Percentiles rank a stretch among this genome's conserved stretches.
Conservation (phyloP, 164 flowering plant genomes). For the Magnolia sinica region DNA sequence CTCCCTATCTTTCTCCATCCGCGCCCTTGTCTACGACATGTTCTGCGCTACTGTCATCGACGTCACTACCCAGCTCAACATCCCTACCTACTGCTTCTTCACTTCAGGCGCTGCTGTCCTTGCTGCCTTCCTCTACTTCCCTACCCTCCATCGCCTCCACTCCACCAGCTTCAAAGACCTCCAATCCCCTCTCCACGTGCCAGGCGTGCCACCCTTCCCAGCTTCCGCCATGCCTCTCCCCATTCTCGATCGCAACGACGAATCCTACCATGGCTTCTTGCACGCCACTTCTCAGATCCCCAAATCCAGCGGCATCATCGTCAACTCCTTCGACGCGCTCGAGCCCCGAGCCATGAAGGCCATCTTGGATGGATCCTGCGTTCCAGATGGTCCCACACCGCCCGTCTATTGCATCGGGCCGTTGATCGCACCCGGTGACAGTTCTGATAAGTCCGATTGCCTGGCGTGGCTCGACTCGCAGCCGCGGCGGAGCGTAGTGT, state of each 20-base stretch:
- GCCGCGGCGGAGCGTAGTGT: constrained; percentile 38
- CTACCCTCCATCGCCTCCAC: constrained; percentile 4
- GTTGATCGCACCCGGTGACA: constrained; percentile 13
- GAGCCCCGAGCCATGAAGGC: constrained; percentile 21
- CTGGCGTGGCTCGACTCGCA: constrained; percentile 39
- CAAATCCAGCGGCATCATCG: constrained; percentile 23
- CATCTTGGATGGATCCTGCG: constrained; percentile 7
- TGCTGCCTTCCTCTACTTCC: constrained; percentile 11
- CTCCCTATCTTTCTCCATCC: constrained; percentile 16
- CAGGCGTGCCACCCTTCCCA: constrained; percentile 21
- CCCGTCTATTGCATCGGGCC: constrained; percentile 27
- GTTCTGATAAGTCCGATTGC: constrained; percentile 10
- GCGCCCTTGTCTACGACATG: constrained; percentile 30
- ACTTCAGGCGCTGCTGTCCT: constrained; percentile 17
- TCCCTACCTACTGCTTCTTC: constrained; percentile 27
- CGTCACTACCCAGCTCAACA: constrained; percentile 17
- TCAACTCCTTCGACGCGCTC: constrained; percentile 31
- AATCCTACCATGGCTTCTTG: constrained; percentile 19
- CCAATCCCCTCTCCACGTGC: constrained; percentile 10
- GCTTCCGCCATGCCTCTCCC: constrained; percentile 18
- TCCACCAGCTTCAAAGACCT: constrained; percentile 12
- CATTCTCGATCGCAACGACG: constrained; percentile 10
- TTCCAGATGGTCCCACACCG: constrained; percentile 5
- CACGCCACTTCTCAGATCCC: background rate
- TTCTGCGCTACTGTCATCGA: constrained; percentile 27